These are phyloP conservation scores for Trichophyton equinum DNA, from an alignment of 2,329 filamentous ascomycete species.

Conservation along the genomic window DNA sequence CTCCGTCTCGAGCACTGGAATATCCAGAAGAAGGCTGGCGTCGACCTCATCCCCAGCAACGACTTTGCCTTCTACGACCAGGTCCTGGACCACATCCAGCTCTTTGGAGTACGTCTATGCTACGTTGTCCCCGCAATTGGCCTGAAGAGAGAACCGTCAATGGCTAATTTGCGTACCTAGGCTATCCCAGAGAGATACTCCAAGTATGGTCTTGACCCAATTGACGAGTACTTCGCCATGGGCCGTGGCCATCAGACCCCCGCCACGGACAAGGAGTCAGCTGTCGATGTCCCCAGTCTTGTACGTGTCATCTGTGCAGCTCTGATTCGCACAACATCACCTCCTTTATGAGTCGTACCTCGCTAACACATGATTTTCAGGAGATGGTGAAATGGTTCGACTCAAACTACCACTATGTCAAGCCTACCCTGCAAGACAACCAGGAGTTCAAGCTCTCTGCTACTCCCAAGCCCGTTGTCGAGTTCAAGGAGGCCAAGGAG, in stretches of 20 bases:
- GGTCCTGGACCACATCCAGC: constrained; percentile 93
- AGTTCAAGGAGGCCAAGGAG: constrained; percentile 97
- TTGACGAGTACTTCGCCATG: constrained; percentile 99
- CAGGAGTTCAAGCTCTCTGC: constrained; percentile 84
- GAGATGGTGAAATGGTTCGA: constrained; percentile 99
- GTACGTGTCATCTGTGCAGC: constrained; percentile 28
- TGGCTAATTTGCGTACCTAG: constrained; percentile 31
- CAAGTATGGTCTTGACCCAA: constrained; percentile 69
- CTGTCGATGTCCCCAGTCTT: constrained; percentile 77
- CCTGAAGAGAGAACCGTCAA: too few species aligned
- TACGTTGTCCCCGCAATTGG: background rate
- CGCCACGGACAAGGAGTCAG: constrained; percentile 39
- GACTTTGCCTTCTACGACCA: constrained; percentile 99
- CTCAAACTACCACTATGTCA: constrained; percentile 99
- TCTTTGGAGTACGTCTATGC: constrained; percentile 65
- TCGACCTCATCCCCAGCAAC: constrained; percentile 97
- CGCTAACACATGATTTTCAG: constrained; percentile 27
- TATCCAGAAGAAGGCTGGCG: constrained; percentile 97
- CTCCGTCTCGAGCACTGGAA: constrained; percentile 97
- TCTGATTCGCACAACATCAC: background rate
- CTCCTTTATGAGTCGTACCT: background rate
- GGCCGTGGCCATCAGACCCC: constrained; percentile 93
- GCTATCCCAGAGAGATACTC: constrained; percentile 88
- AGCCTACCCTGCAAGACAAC: constrained; percentile 93
- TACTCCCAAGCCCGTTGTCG: constrained; percentile 82